Conservation (phyloP, 495 filamentous ascomycete species). For the Penicillium tannophilum region DNA sequence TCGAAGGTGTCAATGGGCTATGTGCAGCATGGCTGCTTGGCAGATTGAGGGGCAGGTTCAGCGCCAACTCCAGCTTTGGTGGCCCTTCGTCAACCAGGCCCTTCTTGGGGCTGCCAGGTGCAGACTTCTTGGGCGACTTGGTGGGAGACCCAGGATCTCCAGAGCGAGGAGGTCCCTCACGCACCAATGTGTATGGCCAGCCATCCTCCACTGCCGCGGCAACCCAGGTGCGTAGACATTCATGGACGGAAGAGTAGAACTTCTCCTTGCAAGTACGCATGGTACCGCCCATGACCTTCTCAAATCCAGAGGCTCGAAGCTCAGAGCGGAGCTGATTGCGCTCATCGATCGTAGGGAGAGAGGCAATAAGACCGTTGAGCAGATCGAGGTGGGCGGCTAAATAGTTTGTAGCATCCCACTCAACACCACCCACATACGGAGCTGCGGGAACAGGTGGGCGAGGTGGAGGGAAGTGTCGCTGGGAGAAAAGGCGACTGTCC, state of each 20-base stretch:
- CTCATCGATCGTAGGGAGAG: constrained; percentile 66
- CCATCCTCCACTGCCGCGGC: constrained; percentile 82
- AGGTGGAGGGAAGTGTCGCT: constrained; percentile 81
- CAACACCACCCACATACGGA: constrained; percentile 95
- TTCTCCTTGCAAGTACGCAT: constrained; percentile 95
- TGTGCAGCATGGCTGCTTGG: constrained; percentile 25
- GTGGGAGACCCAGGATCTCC: constrained; percentile 41
- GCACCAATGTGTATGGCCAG: constrained; percentile 77
- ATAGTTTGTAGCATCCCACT: constrained; percentile 99
- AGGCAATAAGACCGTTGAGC: constrained; percentile 88
- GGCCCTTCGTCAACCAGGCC: constrained; percentile 42
- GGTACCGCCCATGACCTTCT: constrained; percentile 82
- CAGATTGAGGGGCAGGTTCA: constrained; percentile 26
- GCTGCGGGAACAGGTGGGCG: constrained; percentile 90
- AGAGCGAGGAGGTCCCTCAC: constrained; percentile 63
- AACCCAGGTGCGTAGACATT: constrained; percentile 86
- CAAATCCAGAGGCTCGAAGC: constrained; percentile 83
- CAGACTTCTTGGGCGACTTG: constrained; percentile 45
- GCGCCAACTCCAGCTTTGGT: constrained; percentile 42
- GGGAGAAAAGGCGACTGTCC: constrained; percentile 26
- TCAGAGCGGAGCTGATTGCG: constrained; percentile 79
- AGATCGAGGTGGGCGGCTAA: constrained; percentile 90
- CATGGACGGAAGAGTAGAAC: constrained; percentile 89
- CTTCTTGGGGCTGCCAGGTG: constrained; percentile 41
- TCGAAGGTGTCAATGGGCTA: constrained; percentile 28